These are phyloP conservation scores for Tolypocladium inflatum DNA, from an alignment of 2,329 filamentous ascomycete species.

Conservation along the genomic window DNA sequence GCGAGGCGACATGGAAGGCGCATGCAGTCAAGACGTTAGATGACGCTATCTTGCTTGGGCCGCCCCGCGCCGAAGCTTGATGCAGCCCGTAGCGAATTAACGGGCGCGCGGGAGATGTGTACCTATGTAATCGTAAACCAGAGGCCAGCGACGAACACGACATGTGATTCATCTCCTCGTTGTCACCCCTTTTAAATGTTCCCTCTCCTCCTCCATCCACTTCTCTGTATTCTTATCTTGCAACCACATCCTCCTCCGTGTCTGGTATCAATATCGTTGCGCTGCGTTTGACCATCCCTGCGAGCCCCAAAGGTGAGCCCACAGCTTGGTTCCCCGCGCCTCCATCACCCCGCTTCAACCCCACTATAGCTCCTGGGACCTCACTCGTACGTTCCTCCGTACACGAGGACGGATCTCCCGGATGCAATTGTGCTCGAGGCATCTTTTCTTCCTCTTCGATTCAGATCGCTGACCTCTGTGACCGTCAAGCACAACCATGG, in stretches of 20 bases:
- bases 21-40: neutral
- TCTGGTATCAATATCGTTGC: too few relatives aligned
- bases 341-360: neutral
- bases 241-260: too few relatives aligned
- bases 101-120: neutral
- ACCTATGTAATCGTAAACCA: too few relatives aligned
- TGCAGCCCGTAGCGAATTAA: neutral
- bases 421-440: neutral
- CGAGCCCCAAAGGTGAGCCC: neutral
- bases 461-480: neutral
- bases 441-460: too few relatives aligned
- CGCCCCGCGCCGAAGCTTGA: neutral
- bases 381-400: neutral
- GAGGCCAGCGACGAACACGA: neutral
- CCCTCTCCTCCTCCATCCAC: neutral
- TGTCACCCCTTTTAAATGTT: neutral
- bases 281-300: neutral
- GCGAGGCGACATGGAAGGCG: neutral
- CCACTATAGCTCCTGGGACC: neutral
- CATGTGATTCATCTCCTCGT: neutral
- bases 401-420: neutral
- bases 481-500: conserved; percentile 14
- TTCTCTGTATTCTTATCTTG: neutral
- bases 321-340: neutral
- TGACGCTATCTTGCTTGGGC: neutral